Base-by-base conservation (phyloP, 2,329 filamentous ascomycete species). In the Penicillium verrucosum region DNA sequence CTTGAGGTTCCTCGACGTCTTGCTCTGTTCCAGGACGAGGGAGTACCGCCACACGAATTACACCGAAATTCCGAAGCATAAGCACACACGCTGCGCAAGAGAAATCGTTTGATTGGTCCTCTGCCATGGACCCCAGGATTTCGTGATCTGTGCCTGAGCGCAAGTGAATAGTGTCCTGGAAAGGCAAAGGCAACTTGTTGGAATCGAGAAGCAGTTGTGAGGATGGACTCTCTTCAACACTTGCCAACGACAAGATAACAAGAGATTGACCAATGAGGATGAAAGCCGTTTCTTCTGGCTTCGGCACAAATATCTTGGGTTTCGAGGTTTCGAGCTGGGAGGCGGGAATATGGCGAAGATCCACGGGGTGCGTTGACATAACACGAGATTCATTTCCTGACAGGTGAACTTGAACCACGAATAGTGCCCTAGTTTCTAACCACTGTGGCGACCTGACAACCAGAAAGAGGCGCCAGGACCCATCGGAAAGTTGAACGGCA, bases 151-250 rank as follows among this genome's bases (percentile, higher is more conserved):
- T 73, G 53, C 79, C 79, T 25, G 77, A 69, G 38, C 88, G 85
- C 56, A 99, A 87, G 65, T 92, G 89, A 36, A 99, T 81, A 1
- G 89, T 86, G 71, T 99, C 94, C 71, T 97, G 92, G 65, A 92
- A 97, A 0, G 85, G 82, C 18, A 86, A 76, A 0, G 85, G 83
- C 23, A 86, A 70, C 12, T 83, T 78, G 65, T 87, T 82, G 37
- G 81, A 87, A 53, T 89, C 87, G 54, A 83, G 78, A 60, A 89
- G 82, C 4, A 95, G 80, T 69, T 96, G 92, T 2, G 85, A 84
- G 49, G 92, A 89, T 8, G 90, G 89, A 2, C 86, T 87, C 42
- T 90, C 85, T 14, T 86, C 84, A 1, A 83, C 79, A 48, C 82
- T 81, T 3, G 83, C 81, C 46, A 96, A 82, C 0, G 92, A 96